These are phyloP conservation scores for Closterium sp. DNA, from an alignment of 139 green algal species.

Conservation along the genomic window DNA sequence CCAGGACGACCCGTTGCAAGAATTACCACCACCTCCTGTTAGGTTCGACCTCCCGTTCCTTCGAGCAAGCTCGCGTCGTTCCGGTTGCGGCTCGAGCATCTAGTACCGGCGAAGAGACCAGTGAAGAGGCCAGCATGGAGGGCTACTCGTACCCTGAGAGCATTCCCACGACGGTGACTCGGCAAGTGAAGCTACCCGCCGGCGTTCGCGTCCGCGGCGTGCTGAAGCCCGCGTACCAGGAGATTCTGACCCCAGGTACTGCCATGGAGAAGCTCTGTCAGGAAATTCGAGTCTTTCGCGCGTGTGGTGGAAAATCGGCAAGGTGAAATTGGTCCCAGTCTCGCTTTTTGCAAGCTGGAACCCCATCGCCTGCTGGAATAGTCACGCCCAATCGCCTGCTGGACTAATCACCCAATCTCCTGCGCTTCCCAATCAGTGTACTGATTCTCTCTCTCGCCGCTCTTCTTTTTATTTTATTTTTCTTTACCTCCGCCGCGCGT, in stretches of 20 bases:
- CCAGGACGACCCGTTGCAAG: background rate
- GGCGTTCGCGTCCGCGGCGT: conserved; percentile 58
- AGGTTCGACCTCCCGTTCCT: background rate
- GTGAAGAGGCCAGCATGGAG: background rate
- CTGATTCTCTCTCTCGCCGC: no score
- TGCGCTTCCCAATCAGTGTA: no score
- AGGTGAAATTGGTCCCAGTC: no score
- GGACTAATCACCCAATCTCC: no score
- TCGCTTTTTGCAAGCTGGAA: background rate
- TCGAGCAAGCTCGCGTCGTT: background rate
- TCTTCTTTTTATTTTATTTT: background rate
- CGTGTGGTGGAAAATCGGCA: background rate
- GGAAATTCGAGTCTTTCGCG: background rate
- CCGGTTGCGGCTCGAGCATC: background rate
- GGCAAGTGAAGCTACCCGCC: conserved; percentile 32
- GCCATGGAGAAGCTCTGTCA: background rate
- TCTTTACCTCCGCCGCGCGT: background rate
- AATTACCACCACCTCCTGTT: background rate
- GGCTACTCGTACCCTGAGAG: background rate
- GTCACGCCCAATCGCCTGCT: no score
- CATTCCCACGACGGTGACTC: background rate
- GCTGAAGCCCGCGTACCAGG: conserved; percentile 51
- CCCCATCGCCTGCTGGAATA: background rate
- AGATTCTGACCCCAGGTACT: conserved; percentile 63
- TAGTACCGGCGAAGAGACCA: no score